Base-by-base conservation (phyloP, 2,329 filamentous ascomycete species). In the Hysterium pulicare region DNA sequence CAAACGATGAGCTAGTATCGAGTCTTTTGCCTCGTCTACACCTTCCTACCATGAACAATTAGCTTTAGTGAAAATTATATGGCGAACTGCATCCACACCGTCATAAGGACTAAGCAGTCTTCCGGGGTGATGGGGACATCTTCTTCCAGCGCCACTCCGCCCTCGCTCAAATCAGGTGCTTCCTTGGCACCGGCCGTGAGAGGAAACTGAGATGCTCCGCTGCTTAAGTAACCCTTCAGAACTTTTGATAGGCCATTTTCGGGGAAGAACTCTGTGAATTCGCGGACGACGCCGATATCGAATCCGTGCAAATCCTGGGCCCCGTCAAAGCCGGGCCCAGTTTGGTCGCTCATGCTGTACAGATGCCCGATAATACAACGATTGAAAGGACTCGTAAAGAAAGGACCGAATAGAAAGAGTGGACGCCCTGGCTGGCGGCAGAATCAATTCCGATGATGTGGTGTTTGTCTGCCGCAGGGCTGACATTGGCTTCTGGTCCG, bases 241-340 rank as follows among this genome's bases (percentile, higher is more conserved):
- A 95, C 81, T 56, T 90, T 90, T 40, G 83, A 83, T 6, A 97
- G 75, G 22, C 93, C 90, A 44, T 83, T 83, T 3, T 89, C 83
- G 0, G 90, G 89, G 54, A 98, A 98, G 53, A 93, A 83, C 3
- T 76, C 72, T 48, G 88, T 85, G 59, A 91, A 98, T 51, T 90
- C 83, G 41, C 84, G 78, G 19, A 98, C 71, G n/a, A 91, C 73
- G 33, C 79, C 81, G 33, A 81, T 78, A 59, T 97, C 90, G 73
- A 89, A 86, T 20, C 88, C 80, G n/a, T 77, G 49, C 28, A 65
- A 34, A 41, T 65, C 59, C 48, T 67, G 61, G 20, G 63, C 63
- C 47, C 63, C 64, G 19, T 42, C 40, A 13, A 42, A 31, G 46
- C 66, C 56, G 17, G 31, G n/a, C 8, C 24, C 24, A 17, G 17